A percentile compares a stretch with the other conserved stretches of the same genome.
phyloP scores from a whole-genome alignment of 2,329 filamentous ascomycete genomes.

The Lanzia echinophila region DNA sequence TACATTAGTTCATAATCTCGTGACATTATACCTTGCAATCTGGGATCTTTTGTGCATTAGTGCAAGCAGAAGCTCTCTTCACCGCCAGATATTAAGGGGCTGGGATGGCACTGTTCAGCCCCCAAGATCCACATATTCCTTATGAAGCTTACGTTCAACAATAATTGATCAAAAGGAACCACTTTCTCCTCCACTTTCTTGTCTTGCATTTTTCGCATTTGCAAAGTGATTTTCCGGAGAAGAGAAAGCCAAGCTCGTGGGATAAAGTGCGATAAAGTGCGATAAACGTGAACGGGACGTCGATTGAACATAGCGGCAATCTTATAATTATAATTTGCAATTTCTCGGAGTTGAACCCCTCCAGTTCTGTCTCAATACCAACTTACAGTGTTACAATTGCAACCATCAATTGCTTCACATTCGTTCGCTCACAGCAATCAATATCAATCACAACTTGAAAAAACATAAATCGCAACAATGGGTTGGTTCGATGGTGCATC shows the following conservation, averaged over 20 bases:
- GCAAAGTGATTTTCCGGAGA: neutral
- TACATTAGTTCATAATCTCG: neutral
- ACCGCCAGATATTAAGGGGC: constrained; percentile 7
- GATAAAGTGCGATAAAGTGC: neutral
- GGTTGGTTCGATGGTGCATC: constrained; percentile 40
- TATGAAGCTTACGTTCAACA: neutral
- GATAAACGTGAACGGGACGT: neutral
- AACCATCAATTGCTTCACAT: neutral
- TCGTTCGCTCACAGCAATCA: neutral
- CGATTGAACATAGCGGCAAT: constrained; percentile 6
- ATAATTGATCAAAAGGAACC: neutral
- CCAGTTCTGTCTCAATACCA: neutral
- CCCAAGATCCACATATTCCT: neutral
- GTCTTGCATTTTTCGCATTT: constrained; percentile 5
- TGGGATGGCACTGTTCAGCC: constrained; percentile 5
- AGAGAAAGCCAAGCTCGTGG: neutral
- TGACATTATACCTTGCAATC: neutral
- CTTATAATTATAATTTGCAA: neutral
- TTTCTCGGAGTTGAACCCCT: constrained; percentile 1
- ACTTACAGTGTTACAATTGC: neutral
- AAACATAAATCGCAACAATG: constrained; percentile 27
- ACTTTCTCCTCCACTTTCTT: neutral
- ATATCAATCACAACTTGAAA: neutral
- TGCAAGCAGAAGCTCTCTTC: neutral
- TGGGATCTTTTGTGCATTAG: neutral